A percentile compares a stretch with the other conserved stretches of the same genome.
Conservation (phyloP, 495 filamentous ascomycete genomes). For the Podospora anserina region DNA sequence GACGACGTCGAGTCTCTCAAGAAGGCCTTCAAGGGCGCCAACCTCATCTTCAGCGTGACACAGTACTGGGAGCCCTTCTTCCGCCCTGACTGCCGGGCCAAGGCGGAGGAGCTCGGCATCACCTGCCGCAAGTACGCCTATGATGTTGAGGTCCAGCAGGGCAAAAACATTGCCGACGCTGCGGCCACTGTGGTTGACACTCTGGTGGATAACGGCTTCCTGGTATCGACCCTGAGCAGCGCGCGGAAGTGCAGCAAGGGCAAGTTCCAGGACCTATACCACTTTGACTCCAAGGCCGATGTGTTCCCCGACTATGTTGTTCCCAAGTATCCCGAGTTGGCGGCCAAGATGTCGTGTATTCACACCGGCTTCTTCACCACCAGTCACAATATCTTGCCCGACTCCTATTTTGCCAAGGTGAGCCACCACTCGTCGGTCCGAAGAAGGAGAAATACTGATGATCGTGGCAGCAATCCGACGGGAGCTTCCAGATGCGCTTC, state of each 20-base stretch:
- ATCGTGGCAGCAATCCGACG: slow-evolving; percentile 27
- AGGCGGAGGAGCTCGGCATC: slow-evolving; percentile 25
- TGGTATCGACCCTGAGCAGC: slow-evolving; percentile 44
- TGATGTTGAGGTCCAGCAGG: slow-evolving; percentile 49
- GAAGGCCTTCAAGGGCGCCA: slow-evolving; percentile 43
- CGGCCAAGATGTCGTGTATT: slow-evolving; percentile 45
- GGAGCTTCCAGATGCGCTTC: slow-evolving; percentile 41
- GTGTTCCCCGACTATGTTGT: slow-evolving; percentile 41
- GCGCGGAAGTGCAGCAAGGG: slow-evolving; percentile 38
- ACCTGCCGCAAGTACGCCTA: slow-evolving; percentile 43
- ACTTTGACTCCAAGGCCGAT: slow-evolving; percentile 46
- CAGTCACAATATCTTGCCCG: slow-evolving; percentile 38
- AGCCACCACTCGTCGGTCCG: not conserved
- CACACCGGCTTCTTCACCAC: slow-evolving; percentile 46
- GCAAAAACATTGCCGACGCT: slow-evolving; percentile 52
- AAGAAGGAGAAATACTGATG: not conserved
- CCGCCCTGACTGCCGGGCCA: slow-evolving; percentile 30
- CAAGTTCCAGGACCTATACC: slow-evolving; percentile 39
- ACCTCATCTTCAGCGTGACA: slow-evolving; percentile 50
- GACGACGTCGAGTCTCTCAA: slow-evolving; percentile 39
- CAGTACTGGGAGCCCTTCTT: slow-evolving; percentile 50
- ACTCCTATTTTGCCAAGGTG: slow-evolving; percentile 39
- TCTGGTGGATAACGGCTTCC: slow-evolving; percentile 45
- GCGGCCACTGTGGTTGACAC: slow-evolving; percentile 44
- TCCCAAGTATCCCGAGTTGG: slow-evolving; percentile 39